These are phyloP conservation scores for Geotrichum citri-aurantii DNA, from an alignment of 1,139 yeast genomes.

Conservation along the genomic window DNA sequence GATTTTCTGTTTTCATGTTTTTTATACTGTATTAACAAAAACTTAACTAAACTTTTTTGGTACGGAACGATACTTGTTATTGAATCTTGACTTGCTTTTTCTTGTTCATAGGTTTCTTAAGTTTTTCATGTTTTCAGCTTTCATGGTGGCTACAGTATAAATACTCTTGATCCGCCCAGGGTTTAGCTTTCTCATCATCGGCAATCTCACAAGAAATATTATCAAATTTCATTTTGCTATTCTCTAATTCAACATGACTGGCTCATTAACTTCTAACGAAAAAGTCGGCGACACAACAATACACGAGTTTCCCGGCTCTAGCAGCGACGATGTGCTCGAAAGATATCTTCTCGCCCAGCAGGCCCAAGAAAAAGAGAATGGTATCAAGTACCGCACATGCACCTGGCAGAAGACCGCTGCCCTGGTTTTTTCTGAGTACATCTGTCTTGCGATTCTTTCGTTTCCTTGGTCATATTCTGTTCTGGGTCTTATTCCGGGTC, in stretches of 20 bases:
- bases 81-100: neutral
- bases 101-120: neutral
- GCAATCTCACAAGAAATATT: neutral
- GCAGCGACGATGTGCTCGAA: constrained; percentile 27
- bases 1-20: too few relatives aligned
- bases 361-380: constrained; percentile 31
- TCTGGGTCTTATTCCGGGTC: constrained; percentile 53
- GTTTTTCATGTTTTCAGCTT: neutral
- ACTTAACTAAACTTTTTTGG: too few relatives aligned
- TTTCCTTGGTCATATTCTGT: constrained; percentile 62
- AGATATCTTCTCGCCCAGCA: constrained; percentile 30
- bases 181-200: neutral
- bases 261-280: neutral
- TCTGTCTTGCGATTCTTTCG: constrained; percentile 57
- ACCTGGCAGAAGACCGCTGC: constrained; percentile 58
- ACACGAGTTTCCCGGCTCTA: neutral
- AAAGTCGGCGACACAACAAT: neutral
- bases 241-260: neutral
- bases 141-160: neutral
- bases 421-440: constrained; percentile 53
- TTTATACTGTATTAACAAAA: too few relatives aligned
- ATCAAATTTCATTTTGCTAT: neutral
- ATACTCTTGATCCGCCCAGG: neutral
- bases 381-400: constrained; percentile 48
- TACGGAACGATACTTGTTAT: too few relatives aligned